Base-by-base conservation (phyloP, 345 rosid genomes). In the Ailanthus altissimus region DNA sequence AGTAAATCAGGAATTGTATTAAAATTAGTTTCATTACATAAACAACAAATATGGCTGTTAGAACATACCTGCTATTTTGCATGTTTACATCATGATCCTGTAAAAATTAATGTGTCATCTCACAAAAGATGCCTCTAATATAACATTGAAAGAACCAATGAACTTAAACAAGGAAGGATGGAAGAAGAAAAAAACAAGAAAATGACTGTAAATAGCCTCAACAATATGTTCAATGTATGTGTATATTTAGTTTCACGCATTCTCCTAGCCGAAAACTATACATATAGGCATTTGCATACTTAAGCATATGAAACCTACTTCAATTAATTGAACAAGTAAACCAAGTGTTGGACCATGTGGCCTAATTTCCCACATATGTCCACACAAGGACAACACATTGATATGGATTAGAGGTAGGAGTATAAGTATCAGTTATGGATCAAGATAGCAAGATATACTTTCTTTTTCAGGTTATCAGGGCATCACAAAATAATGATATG, bases 31-130 rank as follows among this genome's bases (percentile, higher is more conserved):
- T 14, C 16, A 28, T 50, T 25, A 77, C 18, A n/a, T 16, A 23
- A 64, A 26, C 59, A 65, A 66, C 20, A 36, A n/a, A 47, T 54
- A 53, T 63, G n/a, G 68, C 75, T 69, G 61, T 68, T 77, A 76
- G 75, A 72, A 72, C 79, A 67, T 88, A 93, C 99, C 99, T 93
- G 83, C 81, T 89, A 77, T 79, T 90, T 81, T 87, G 98, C 86
- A 78, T 78, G 77, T 83, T 64, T 32, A 80, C 81, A 79, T 81
- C 91, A 79, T 81, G 88, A 72, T 92, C 97, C 99, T 96, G 93
- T 90, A 89, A 80, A 85, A 78, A 73, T 67, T 45, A 67, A 78
- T 53, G 46, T 74, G 28, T 60, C 40, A 72, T 67, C 36, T 28
- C 70, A 60, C 70, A 36, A 73, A 77, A 6, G 68, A 57, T 40